A percentile compares a stretch with the other conserved stretches of the same genome.
Evolutionary conservation across 495 filamentous ascomycete genomes (phyloP).

Genomic region (Pyronema omphalodes): DNA sequence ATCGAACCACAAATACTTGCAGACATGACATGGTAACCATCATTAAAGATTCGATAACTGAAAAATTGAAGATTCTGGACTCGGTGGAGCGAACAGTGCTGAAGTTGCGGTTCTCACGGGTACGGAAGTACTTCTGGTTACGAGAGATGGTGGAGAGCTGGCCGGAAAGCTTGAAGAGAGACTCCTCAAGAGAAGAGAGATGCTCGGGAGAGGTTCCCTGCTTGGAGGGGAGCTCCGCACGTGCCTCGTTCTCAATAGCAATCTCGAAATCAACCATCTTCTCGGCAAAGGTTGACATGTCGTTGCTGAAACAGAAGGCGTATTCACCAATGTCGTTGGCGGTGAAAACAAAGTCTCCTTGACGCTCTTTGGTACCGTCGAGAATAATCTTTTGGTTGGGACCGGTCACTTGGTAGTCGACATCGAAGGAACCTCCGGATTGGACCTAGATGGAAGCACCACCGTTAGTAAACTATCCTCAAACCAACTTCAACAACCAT

Average conservation of each 20-base stretch:
- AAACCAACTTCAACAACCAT: neutral
- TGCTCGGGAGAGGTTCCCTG: conserved; percentile 87
- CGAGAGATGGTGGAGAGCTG: conserved; percentile 90
- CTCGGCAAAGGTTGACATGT: conserved; percentile 94
- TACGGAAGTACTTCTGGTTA: conserved; percentile 99
- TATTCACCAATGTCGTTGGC: conserved; percentile 88
- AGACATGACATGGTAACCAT: conserved; percentile 92
- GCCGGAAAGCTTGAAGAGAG: conserved; percentile 82
- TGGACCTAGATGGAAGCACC: conserved; percentile 45
- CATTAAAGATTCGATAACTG: conserved; percentile 73
- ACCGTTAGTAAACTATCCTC: neutral
- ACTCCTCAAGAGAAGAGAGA: conserved; percentile 78
- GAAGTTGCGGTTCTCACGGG: conserved; percentile 95
- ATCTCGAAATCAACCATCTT: conserved; percentile 99
- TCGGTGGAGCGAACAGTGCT: conserved; percentile 95
- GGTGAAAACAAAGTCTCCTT: conserved; percentile 97
- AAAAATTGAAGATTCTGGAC: conserved; percentile 90
- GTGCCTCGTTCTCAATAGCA: conserved; percentile 79
- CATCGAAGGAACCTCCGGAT: conserved; percentile 88
- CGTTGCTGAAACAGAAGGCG: conserved; percentile 94
- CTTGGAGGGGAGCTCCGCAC: conserved; percentile 65
- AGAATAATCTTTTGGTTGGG: conserved; percentile 68
- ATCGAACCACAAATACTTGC: conserved; percentile 93
- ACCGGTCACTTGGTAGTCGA: conserved; percentile 77
- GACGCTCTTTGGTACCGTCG: conserved; percentile 78